phyloP scores from a whole-genome alignment of 176 grass and related monocot species.

The Canna indica region DNA sequence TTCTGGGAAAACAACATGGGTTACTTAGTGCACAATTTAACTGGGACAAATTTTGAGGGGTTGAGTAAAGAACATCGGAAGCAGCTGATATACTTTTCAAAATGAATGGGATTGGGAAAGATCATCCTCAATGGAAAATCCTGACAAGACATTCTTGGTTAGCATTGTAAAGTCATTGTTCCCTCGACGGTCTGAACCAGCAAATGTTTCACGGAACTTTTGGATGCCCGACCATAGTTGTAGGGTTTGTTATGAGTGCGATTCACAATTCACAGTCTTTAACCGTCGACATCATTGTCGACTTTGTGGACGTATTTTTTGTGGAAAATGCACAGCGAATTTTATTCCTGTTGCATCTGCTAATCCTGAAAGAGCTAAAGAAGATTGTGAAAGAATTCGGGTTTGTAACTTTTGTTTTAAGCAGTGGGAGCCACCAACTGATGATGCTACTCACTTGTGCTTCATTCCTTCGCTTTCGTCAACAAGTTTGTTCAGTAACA shows the following conservation, averaged over 20 bases:
- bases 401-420: slow-evolving; percentile 86
- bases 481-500: slow-evolving; percentile 51
- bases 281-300: slow-evolving; percentile 95
- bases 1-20: background rate
- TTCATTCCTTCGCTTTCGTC: slow-evolving; percentile 49
- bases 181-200: slow-evolving; percentile 37
- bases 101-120: slow-evolving; percentile 4
- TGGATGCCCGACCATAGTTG: slow-evolving; percentile 98
- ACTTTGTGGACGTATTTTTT: slow-evolving; percentile 85
- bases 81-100: background rate
- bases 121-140: slow-evolving; percentile 36
- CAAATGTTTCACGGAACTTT: slow-evolving; percentile 82
- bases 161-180: slow-evolving; percentile 72
- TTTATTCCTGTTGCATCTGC: slow-evolving; percentile 46
- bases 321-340: slow-evolving; percentile 73
- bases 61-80: background rate
- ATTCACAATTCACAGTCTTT: slow-evolving; percentile 69
- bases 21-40: background rate
- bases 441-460: slow-evolving; percentile 20
- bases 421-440: slow-evolving; percentile 51
- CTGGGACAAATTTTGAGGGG: background rate
- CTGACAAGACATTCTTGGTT: slow-evolving; percentile 52
- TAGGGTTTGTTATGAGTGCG: slow-evolving; percentile 74
- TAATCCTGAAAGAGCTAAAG: slow-evolving; percentile 29
- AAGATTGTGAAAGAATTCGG: slow-evolving; percentile 47